phyloP scores from a whole-genome alignment of 2,329 filamentous ascomycete species.

The Penicillium digitatum region DNA sequence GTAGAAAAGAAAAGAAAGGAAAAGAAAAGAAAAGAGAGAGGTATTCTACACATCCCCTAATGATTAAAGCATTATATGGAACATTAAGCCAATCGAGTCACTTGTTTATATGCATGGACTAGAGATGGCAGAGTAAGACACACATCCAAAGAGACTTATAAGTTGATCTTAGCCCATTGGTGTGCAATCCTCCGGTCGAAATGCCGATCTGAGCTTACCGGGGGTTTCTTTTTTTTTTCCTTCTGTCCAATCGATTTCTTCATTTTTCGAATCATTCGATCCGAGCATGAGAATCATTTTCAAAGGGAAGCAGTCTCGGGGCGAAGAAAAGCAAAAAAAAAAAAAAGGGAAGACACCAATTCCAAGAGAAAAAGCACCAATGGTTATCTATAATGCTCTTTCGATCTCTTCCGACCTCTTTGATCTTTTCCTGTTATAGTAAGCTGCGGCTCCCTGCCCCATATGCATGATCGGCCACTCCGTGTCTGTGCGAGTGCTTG shows the following conservation, averaged over 20 bases:
- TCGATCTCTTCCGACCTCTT: neutral
- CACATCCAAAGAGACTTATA: too few relatives aligned
- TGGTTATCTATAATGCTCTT: neutral
- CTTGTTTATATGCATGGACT: too few relatives aligned
- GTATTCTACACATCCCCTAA: too few relatives aligned
- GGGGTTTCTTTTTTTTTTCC: neutral
- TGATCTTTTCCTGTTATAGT: neutral
- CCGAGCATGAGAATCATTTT: conserved; percentile 12
- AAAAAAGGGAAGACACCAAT: neutral
- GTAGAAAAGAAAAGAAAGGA: too few relatives aligned
- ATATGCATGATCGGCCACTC: conserved; percentile 20
- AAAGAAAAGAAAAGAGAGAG: too few relatives aligned
- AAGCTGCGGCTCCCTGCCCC: conserved; percentile 11
- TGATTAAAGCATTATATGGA: too few relatives aligned
- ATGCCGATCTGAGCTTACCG: conserved; percentile 28
- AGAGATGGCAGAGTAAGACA: too few relatives aligned
- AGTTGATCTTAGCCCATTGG: conserved; percentile 29
- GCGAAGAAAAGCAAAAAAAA: neutral
- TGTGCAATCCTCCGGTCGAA: conserved; percentile 30
- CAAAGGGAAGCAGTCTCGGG: too few relatives aligned
- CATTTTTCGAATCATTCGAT: conserved; percentile 12
- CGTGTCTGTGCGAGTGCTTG: conserved; percentile 18
- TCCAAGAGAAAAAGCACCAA: neutral
- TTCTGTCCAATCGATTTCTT: too few relatives aligned
- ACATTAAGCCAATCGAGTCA: too few relatives aligned